These are phyloP conservation scores for Ettlia oleoabundans DNA, from an alignment of 139 green algal species.

Conservation along the genomic window DNA sequence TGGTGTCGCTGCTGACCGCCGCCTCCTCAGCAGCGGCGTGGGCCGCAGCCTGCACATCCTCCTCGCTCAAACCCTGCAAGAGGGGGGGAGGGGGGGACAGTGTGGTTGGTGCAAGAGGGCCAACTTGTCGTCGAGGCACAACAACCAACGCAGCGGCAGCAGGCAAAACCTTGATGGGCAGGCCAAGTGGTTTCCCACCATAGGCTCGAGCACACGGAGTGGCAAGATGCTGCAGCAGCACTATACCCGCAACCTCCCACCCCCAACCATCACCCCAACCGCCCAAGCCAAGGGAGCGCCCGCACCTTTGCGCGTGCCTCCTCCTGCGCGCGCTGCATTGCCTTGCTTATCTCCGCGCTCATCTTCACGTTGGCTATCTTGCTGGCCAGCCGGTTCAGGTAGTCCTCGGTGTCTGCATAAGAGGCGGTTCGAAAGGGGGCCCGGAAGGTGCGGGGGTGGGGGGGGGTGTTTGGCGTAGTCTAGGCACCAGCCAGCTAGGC, in stretches of 20 bases:
- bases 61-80: conserved; percentile 63
- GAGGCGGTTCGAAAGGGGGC: background rate
- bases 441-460: no score
- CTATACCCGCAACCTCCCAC: background rate
- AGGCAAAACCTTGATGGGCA: no score
- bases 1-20: conserved; percentile 47
- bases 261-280: background rate
- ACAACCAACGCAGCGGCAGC: background rate
- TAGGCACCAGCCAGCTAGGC: no score
- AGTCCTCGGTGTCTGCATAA: conserved; percentile 91
- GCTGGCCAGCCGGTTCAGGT: conserved; percentile 89
- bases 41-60: conserved; percentile 73
- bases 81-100: background rate
- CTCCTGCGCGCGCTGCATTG: conserved; percentile 51
- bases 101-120: background rate
- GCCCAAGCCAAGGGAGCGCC: background rate
- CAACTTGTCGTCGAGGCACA: no score
- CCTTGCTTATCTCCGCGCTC: conserved; percentile 69
- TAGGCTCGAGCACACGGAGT: no score
- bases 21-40: conserved; percentile 64
- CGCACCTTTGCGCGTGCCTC: conserved; percentile 61
- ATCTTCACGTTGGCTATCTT: conserved; percentile 85
- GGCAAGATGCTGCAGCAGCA: no score
- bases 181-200: no score
- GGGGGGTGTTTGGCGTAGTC: no score